Percentiles rank a stretch among this genome's conserved stretches.
Conservation (phyloP, 1,139 yeast species). For the Suhomyces bolitotheri region DNA sequence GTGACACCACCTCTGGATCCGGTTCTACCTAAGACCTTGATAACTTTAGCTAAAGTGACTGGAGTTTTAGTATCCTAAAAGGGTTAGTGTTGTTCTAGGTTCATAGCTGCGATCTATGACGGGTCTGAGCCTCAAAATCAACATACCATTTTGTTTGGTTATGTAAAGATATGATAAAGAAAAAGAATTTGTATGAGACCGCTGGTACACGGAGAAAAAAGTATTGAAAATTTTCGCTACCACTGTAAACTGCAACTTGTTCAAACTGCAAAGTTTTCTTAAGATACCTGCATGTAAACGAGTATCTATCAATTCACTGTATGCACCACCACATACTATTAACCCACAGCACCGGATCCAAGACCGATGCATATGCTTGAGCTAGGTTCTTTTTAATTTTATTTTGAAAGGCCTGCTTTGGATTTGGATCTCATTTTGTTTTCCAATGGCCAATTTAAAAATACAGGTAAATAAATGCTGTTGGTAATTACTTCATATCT, state of each 20-base stretch:
- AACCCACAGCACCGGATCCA: too few relatives aligned
- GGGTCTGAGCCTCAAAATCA: not conserved
- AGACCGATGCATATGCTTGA: too few relatives aligned
- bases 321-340: too few relatives aligned
- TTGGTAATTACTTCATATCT: too few relatives aligned
- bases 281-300: slow-evolving; percentile 1
- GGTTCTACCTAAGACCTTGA: slow-evolving; percentile 99
- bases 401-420: too few relatives aligned
- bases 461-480: too few relatives aligned
- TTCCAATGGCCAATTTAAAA: too few relatives aligned
- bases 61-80: slow-evolving; percentile 82
- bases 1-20: slow-evolving; percentile 99
- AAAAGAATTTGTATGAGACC: slow-evolving; percentile 10
- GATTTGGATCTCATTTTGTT: too few relatives aligned
- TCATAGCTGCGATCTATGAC: not conserved
- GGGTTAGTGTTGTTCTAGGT: slow-evolving; percentile 19
- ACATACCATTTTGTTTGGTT: slow-evolving; percentile 13
- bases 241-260: slow-evolving; percentile 6
- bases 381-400: too few relatives aligned
- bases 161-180: slow-evolving; percentile 10
- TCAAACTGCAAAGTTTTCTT: not conserved
- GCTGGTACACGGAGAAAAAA: slow-evolving; percentile 9
- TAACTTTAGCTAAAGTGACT: slow-evolving; percentile 98
- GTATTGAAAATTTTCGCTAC: slow-evolving; percentile 9
- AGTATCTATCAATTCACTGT: not conserved